Evolutionary conservation across 768 basidiomycete genomes (phyloP).

Genomic region (Agaricus blazei): DNA sequence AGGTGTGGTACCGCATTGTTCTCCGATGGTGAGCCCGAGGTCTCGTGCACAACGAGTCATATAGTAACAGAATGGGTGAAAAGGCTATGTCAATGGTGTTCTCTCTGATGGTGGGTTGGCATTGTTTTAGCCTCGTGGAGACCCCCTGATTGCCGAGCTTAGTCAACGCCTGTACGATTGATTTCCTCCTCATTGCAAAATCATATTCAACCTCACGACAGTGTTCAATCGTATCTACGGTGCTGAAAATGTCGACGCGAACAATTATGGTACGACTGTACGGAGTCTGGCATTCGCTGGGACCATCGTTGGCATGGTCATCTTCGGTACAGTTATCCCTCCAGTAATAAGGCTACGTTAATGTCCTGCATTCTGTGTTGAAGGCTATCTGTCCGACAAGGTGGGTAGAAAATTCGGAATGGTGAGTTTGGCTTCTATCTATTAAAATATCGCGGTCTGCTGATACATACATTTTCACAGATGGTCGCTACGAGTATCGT

Average conservation of each 20-base stretch:
- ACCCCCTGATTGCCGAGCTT: neutral
- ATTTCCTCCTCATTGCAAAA: neutral
- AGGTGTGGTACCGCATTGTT: slow-evolving; percentile 87
- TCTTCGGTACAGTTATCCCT: slow-evolving; percentile 44
- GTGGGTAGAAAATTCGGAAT: slow-evolving; percentile 86
- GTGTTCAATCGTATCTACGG: slow-evolving; percentile 74
- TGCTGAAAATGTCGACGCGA: slow-evolving; percentile 36
- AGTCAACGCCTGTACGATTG: slow-evolving; percentile 65
- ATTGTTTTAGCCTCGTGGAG: neutral
- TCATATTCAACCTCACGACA: slow-evolving; percentile 18
- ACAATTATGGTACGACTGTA: slow-evolving; percentile 61
- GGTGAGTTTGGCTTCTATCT: slow-evolving; percentile 35
- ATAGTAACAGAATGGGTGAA: slow-evolving; percentile 1
- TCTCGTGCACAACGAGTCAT: neutral
- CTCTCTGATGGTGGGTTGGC: slow-evolving; percentile 64
- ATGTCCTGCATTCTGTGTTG: neutral
- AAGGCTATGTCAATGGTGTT: slow-evolving; percentile 78
- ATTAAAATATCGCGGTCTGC: neutral
- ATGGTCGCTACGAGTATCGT: slow-evolving; percentile 83
- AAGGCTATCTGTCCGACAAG: slow-evolving; percentile 76
- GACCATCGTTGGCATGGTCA: slow-evolving; percentile 80
- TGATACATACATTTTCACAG: slow-evolving; percentile 27
- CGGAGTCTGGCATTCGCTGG: slow-evolving; percentile 79
- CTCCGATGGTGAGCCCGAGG: slow-evolving; percentile 59
- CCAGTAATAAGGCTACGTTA: neutral